phyloP scores from a whole-genome alignment of 73 alveolate species.

The Vitrella brassicaformis region DNA sequence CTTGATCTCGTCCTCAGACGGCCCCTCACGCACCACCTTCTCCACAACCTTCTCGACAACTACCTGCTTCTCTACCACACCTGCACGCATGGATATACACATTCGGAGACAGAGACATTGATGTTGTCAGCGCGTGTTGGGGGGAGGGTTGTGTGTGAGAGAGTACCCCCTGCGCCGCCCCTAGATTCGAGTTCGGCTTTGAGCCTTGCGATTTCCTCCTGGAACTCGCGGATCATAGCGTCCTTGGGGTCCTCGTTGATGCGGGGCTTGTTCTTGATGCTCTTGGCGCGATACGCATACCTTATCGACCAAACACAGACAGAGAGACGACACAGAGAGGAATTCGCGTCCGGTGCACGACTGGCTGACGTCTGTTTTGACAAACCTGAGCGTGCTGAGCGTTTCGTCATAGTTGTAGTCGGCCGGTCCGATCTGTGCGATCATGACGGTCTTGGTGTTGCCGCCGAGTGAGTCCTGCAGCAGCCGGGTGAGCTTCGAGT shows the following conservation, averaged over 20 bases:
- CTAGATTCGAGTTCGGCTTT: conserved; percentile 18
- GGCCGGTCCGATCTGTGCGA: conserved; percentile 78
- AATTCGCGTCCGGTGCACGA: too few relatives aligned
- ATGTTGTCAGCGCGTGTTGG: too few relatives aligned
- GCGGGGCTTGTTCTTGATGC: conserved; percentile 50
- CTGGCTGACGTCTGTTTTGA: too few relatives aligned
- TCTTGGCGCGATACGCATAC: conserved; percentile 62
- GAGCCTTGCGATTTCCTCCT: conserved; percentile 44
- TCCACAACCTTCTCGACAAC: conserved; percentile 8
- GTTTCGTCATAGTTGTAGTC: conserved; percentile 67
- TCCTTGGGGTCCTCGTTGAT: conserved; percentile 57
- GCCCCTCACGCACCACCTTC: neutral
- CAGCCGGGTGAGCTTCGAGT: conserved; percentile 55
- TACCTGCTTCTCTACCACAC: conserved; percentile 12
- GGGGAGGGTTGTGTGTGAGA: too few relatives aligned
- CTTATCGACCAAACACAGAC: neutral
- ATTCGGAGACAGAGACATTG: too few relatives aligned
- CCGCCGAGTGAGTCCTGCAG: conserved; percentile 89
- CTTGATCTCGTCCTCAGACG: conserved; percentile 13
- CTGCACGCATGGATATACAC: too few relatives aligned
- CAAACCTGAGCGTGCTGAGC: conserved; percentile 45
- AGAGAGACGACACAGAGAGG: too few relatives aligned
- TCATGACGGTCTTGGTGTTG: conserved; percentile 87
- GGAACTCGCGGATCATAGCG: conserved; percentile 48
- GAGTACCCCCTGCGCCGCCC: too few relatives aligned